These are phyloP conservation scores for Pleurotus giganteus DNA, from an alignment of 768 basidiomycete genomes.

Conservation along the genomic window DNA sequence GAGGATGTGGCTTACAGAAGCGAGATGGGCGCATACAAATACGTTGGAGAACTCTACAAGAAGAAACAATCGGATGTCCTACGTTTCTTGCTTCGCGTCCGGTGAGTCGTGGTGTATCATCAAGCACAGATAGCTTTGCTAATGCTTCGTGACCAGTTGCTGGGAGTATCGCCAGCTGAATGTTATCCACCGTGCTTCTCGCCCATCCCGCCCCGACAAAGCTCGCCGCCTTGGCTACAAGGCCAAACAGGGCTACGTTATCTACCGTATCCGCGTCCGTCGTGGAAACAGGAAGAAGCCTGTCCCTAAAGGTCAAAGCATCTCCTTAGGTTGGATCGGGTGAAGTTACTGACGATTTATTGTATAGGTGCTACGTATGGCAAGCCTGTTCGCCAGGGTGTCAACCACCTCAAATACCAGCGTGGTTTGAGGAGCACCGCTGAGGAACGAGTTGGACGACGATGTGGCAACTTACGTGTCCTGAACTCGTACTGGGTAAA, in stretches of 20 bases:
- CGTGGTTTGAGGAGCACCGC: conserved; percentile 89
- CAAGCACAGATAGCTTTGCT: background rate
- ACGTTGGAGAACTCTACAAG: conserved; percentile 96
- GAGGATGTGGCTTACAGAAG: conserved; percentile 28
- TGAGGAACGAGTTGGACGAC: conserved; percentile 95
- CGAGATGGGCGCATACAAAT: conserved; percentile 94
- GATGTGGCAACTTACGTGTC: conserved; percentile 96
- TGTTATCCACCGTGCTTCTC: conserved; percentile 96
- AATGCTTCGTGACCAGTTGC: conserved; percentile 51
- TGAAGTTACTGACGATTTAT: background rate
- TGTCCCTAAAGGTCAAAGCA: conserved; percentile 82
- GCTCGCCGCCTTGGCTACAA: conserved; percentile 98
- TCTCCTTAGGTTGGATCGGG: background rate
- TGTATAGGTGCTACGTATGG: conserved; percentile 89
- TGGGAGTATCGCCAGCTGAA: conserved; percentile 99
- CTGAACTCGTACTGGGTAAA: conserved; percentile 99
- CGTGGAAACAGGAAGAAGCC: conserved; percentile 99
- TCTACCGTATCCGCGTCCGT: conserved; percentile 97
- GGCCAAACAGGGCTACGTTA: conserved; percentile 98
- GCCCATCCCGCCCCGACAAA: conserved; percentile 98
- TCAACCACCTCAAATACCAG: conserved; percentile 99
- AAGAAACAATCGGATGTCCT: conserved; percentile 98
- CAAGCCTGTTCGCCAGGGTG: conserved; percentile 99
- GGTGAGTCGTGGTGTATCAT: conserved; percentile 47
- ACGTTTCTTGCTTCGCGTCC: conserved; percentile 95